Evolutionary conservation across 805 yeast genomes (phyloP), one percentile per base, ranked within the genome.

Genomic region (Kazachstania taianensis): DNA sequence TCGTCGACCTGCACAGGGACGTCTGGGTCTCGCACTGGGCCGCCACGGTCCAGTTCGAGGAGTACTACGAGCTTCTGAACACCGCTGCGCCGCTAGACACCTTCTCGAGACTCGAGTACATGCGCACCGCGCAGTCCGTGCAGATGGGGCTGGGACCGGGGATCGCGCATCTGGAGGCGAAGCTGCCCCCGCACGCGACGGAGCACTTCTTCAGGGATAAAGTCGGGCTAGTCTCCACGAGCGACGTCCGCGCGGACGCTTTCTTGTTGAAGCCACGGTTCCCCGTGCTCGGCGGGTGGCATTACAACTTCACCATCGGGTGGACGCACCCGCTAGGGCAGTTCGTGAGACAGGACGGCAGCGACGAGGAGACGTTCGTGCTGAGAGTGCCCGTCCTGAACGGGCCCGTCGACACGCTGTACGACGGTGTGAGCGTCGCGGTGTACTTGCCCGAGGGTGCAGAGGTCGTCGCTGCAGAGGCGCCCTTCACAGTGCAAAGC

Each of bases 201-300:
- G 92, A 79, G 41, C 71, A 78, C 39, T 92, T 83, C 62, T 84
- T 67, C 55, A 78, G 85, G 8, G 98, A 92, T 59, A 72, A 81
- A 45, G 95, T 89, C 20, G 98, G 98, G 25, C 83, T 84, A 61
- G 95, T 89, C 10, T 78, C 95, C 5, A 82, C 96, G 3, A 79
- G 81, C 33, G 64, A 65, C 42, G 52, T 61, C 4, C 36, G 52
- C 12, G 45, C 46, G 4, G 53, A 58, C 35, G 54, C 46, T 41
- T 61, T 84, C 32, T 63, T 78, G 24, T 57, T 92, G 44, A 73
- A 71, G 51, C 97, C 97, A 38, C 72, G 98, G 57, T 92, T 67
- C 66, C 98, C 98, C n/a, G 57, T 92, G 5, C 82, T 84, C 60
- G 98, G 98, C 33, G 94, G 87, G 29, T 92, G 98, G 98, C 71